Evolutionary conservation across 176 grass and related monocot species (phyloP), one percentile per base, ranked within the genome.

Genomic region (Carex parvula): DNA sequence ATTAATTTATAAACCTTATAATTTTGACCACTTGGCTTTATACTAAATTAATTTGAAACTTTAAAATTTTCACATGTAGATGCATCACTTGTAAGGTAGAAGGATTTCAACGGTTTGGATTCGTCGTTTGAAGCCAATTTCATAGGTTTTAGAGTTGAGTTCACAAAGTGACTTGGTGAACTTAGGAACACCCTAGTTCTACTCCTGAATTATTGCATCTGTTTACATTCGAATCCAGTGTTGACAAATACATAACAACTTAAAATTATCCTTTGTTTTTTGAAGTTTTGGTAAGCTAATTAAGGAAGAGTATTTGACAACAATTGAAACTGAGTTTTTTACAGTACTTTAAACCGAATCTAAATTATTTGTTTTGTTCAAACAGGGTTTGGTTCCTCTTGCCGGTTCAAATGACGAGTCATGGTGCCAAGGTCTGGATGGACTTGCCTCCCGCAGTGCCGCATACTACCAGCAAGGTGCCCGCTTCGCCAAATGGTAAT

Each of bases 361-460:
- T 54, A 52, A 76, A 30, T 55, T 17, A 76, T 55, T 76, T 30
- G 46, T 76, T 73, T 75, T 54, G 9, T 55, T 13, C 22, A 53
- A 76, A 77, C 73, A 96, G 97, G 93, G 97, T 92, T 88, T 99
- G 76, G 93, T 96, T 69, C 97, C 97, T 44, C 93, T 99, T 85
- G 66, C 46, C 87, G 93, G 97, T 56, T 99, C 97, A 64, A 96
- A 99, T 68, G 76, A 90, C 10, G 97, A 99, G 86, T 99, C 91
- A 52, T 99, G 97, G 97, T 99, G 97, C 87, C 97, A 96, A 87
- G 97, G 97, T 85, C 87, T 99, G 29, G 97, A 99, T 32, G 97
- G 97, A 84, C 93, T 99, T 68, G 93, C 97, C 37, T 99, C 97
- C 1, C 88, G 97, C 16, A 90, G 89, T 54, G 93, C 97, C 13